Conservation (phyloP, 345 rosid species). For the Murraya paniculata region DNA sequence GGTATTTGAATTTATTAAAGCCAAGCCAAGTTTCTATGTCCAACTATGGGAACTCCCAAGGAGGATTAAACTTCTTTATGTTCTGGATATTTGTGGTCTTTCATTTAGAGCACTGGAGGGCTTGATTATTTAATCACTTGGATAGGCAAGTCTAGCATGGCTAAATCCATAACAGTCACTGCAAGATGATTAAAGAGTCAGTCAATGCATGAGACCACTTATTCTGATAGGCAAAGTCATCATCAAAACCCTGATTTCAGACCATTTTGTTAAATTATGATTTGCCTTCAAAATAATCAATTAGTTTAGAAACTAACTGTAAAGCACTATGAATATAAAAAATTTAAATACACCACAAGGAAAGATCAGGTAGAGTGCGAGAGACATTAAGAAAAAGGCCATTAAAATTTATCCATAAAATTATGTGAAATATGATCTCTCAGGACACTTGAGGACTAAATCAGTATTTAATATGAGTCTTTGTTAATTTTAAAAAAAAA, state of each 20-base stretch:
- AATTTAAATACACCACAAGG: neutral
- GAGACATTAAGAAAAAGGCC: neutral
- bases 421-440: neutral
- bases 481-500: neutral
- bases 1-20: neutral
- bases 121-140: conserved; percentile 1
- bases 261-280: neutral
- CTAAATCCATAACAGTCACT: neutral
- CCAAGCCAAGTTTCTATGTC: neutral
- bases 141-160: neutral
- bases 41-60: neutral
- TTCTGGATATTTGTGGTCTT: neutral
- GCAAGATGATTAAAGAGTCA: neutral
- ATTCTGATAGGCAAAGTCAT: neutral
- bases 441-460: neutral
- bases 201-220: conserved; percentile 1
- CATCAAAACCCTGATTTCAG: neutral
- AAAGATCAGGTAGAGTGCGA: neutral
- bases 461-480: neutral
- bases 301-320: neutral
- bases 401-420: neutral
- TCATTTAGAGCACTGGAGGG: neutral
- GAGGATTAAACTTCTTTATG: neutral
- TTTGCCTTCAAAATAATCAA: neutral
- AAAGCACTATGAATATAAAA: neutral